phyloP scores from a whole-genome alignment of 192 early-diverging fungal species.

The Cetraspora pellucida region DNA sequence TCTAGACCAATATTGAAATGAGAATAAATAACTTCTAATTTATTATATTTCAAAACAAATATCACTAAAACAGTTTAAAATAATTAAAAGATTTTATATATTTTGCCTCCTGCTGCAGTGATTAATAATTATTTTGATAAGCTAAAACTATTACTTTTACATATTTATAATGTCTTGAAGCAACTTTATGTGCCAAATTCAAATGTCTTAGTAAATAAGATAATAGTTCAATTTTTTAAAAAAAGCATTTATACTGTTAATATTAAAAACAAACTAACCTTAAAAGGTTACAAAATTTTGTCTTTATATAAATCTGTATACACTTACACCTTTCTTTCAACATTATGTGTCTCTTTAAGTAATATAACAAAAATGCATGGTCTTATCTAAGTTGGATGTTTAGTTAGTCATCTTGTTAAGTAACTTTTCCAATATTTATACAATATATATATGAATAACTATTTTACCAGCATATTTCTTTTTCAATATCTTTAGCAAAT shows the following conservation, averaged over 20 bases:
- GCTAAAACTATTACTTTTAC: too few species aligned
- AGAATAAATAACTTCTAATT: neutral
- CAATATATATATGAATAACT: too few species aligned
- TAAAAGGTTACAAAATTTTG: too few species aligned
- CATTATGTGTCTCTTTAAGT: neutral
- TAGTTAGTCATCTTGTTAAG: neutral
- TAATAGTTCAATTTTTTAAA: constrained; percentile 11
- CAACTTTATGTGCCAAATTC: constrained; percentile 5
- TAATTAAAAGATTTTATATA: neutral
- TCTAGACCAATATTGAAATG: too few species aligned
- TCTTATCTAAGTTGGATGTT: too few species aligned
- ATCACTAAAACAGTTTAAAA: neutral
- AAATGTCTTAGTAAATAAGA: neutral
- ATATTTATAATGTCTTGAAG: neutral
- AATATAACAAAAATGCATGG: too few species aligned
- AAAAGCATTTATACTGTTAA: neutral
- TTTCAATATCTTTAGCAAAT: constrained; percentile 1
- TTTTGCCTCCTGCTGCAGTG: neutral
- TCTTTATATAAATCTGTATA: neutral
- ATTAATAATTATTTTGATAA: constrained; percentile 6
- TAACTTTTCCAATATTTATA: too few species aligned
- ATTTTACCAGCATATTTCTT: neutral
- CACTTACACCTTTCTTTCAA: neutral
- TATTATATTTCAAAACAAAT: constrained; percentile 12
- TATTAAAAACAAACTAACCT: neutral